Evolutionary conservation across 805 yeast species (phyloP).

Genomic region (Helenozyma baotianmanensis): DNA sequence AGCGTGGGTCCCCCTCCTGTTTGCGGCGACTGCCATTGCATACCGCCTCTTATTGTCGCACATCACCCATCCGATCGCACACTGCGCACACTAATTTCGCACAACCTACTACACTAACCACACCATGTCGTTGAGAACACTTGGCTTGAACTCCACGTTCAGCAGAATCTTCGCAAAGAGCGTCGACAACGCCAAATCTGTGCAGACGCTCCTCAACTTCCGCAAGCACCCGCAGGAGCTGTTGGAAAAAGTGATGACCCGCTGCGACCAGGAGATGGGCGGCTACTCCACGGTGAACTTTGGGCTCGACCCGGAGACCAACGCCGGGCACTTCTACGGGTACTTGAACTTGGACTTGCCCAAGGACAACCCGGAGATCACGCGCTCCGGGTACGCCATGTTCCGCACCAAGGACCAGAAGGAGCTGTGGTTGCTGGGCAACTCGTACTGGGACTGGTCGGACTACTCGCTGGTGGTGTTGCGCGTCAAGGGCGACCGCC

Average conservation of each 20-base stretch:
- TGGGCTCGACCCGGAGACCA: conserved; percentile 32
- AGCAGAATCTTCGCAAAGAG: conserved; percentile 33
- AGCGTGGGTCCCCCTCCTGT: too few relatives aligned
- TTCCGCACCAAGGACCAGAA: conserved; percentile 69
- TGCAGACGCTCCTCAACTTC: conserved; percentile 54
- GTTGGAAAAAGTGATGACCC: conserved; percentile 47
- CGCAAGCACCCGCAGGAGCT: conserved; percentile 41
- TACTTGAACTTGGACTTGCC: conserved; percentile 53
- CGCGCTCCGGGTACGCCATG: conserved; percentile 67
- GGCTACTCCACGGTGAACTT: conserved; percentile 68
- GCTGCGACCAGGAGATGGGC: conserved; percentile 73
- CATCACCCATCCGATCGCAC: too few relatives aligned
- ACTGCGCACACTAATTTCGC: too few relatives aligned
- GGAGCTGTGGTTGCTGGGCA: conserved; percentile 31
- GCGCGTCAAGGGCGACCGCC: conserved; percentile 65
- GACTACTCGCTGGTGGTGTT: conserved; percentile 57
- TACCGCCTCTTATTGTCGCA: too few relatives aligned
- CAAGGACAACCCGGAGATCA: conserved; percentile 32
- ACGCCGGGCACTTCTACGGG: conserved; percentile 44
- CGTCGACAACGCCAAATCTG: conserved; percentile 23
- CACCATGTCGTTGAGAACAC: conserved; percentile 38
- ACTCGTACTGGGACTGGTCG: conserved; percentile 65
- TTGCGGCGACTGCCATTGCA: too few relatives aligned
- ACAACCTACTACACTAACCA: too few relatives aligned
- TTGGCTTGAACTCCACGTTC: conserved; percentile 35